phyloP scores from a whole-genome alignment of 1,284 basidiomycete genomes.

The Rhodotorula sp. region DNA sequence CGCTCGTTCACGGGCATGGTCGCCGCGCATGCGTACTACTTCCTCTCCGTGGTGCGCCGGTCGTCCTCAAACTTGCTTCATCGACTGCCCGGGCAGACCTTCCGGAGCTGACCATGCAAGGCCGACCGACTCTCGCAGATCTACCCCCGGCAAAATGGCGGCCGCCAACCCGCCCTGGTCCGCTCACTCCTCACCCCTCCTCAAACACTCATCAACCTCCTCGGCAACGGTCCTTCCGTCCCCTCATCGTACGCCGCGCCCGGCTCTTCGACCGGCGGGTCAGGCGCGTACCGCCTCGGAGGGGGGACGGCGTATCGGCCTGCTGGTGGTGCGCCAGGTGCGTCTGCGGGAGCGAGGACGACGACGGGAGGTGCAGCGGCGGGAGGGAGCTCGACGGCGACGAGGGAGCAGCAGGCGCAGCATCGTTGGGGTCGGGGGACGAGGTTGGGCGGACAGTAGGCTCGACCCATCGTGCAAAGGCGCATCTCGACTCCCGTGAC shows the following conservation, averaged over 20 bases:
- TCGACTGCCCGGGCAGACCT: not conserved
- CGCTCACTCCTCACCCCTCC: slow-evolving; percentile 22
- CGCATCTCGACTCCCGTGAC: too few relatives aligned
- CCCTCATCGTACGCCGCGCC: slow-evolving; percentile 10
- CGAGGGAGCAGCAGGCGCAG: slow-evolving; percentile 11
- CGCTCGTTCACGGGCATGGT: slow-evolving; percentile 65
- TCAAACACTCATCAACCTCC: slow-evolving; percentile 14
- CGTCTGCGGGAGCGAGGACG: not conserved
- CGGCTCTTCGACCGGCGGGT: not conserved
- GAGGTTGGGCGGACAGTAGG: too few relatives aligned
- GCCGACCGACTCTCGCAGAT: slow-evolving; percentile 11
- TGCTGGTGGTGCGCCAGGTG: not conserved
- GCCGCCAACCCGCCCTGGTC: not conserved
- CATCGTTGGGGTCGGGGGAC: slow-evolving; percentile 30
- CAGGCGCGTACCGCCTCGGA: not conserved
- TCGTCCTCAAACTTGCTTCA: not conserved
- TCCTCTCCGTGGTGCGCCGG: slow-evolving; percentile 36
- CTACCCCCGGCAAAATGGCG: slow-evolving; percentile 19
- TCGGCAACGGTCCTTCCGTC: slow-evolving; percentile 22
- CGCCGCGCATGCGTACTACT: slow-evolving; percentile 63
- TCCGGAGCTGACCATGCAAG: too few relatives aligned
- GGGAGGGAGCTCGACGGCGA: not conserved
- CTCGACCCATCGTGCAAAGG: too few relatives aligned
- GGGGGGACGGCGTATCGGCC: not conserved
- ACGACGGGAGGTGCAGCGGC: not conserved